Conservation (phyloP, 176 grass and related monocot genomes). For the Oryza longistaminata region DNA sequence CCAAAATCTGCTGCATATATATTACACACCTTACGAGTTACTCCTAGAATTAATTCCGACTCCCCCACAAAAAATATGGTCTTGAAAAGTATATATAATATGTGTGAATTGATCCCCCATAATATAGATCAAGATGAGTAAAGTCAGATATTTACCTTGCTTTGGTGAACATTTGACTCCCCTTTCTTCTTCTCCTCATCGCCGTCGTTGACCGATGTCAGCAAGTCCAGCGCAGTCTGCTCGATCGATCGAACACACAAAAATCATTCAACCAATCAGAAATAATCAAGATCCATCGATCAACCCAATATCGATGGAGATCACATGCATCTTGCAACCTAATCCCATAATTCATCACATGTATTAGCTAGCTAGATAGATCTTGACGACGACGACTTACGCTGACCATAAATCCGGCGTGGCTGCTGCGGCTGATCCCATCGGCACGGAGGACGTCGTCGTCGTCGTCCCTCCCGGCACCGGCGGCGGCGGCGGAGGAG, state of each 20-base stretch:
- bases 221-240: slow-evolving; percentile 44
- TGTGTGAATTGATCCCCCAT: not conserved
- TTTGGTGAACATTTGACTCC: not conserved
- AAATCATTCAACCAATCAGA: no score
- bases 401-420: slow-evolving; percentile 33
- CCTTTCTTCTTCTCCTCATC: not conserved
- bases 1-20: no score
- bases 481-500: not conserved
- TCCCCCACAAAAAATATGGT: no score
- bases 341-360: no score
- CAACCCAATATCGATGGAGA: no score
- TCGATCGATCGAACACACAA: not conserved
- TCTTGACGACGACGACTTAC: slow-evolving; percentile 31
- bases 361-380: no score
- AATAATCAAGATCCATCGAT: not conserved
- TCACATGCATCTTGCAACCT: no score
- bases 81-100: not conserved
- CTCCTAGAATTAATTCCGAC: not conserved
- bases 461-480: no score
- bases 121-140: not conserved
- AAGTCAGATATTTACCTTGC: not conserved
- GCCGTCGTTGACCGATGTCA: slow-evolving; percentile 30
- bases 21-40: no score
- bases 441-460: not conserved
- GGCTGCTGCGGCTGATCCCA: not conserved